Base-by-base conservation (phyloP, 176 grass and related monocot genomes). In the Phragmites australis region DNA sequence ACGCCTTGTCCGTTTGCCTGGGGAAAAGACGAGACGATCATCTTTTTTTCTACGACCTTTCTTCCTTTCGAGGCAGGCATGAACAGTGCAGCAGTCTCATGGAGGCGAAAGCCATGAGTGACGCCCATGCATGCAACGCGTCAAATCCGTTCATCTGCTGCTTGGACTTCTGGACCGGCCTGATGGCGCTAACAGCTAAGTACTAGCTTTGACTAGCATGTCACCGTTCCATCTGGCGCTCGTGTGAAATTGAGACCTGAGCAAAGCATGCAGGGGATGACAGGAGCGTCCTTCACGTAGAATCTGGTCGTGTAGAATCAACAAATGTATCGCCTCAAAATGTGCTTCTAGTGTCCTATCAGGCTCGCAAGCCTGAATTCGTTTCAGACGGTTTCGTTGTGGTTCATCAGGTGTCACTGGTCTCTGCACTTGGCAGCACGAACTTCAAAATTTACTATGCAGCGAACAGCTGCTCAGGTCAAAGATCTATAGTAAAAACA, bases 201-300 rank as follows among this genome's bases (percentile, higher is more conserved):
- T 21, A 17, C 63, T 22, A 47, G 25, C 70, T 77, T 84, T 84
- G 62, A 68, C 72, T 77, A 27, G 14, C 82, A 8, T 11, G 57
- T 52, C n/a, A 6, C 3, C 18, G 0, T 29, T n/a, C n/a, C 48
- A 26, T 16, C 22, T 59, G 9, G 2, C 4, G 14, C 48, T 56
- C 19, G 32, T 48, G 17, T 32, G 75, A 49, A 64, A 32, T 8
- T 8, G 46, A 41, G 8, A 13, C 6, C 22, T 44, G 16, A 45
- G 47, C 34, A 42, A 52, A 76, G 39, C 73, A 53, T 76, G 73
- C 54, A 17, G 44, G 8, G 8, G 13, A 39, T 10, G 40, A n/a
- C 30, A 9, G 3, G 47, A 59, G 45, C 59, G 75, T 52, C 30
- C 59, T 66, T 65, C 30, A 26, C 76, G 76, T 78, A 18, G 22